A percentile compares a stretch with the other conserved stretches of the same genome.
phyloP scores from a whole-genome alignment of 352 stramenopile genomes.

The Aphanomyces stellatus region DNA sequence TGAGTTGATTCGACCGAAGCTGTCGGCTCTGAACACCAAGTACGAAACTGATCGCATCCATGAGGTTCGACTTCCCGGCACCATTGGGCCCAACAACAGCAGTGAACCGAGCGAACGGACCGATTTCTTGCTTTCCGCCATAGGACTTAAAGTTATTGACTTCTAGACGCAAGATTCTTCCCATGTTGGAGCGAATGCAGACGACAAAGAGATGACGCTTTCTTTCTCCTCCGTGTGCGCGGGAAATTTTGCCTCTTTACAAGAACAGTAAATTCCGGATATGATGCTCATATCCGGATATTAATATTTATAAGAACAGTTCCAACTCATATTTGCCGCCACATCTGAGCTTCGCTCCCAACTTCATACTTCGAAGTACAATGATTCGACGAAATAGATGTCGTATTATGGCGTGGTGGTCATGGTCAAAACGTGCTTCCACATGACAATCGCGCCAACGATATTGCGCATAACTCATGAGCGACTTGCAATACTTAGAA shows the following conservation, averaged over 20 bases:
- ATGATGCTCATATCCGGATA: too few species aligned
- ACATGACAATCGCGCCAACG: too few species aligned
- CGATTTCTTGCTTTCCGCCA: conserved; percentile 87
- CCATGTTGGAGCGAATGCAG: conserved; percentile 51
- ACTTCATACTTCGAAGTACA: too few species aligned
- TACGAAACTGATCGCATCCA: conserved; percentile 98
- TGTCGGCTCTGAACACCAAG: conserved; percentile 95
- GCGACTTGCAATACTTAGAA: too few species aligned
- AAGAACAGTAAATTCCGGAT: background rate
- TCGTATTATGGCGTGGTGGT: too few species aligned
- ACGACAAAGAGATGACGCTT: background rate
- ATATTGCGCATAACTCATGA: too few species aligned
- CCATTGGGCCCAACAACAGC: conserved; percentile 98
- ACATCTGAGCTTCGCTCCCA: too few species aligned
- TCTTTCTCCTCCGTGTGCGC: background rate
- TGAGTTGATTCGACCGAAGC: conserved; percentile 93
- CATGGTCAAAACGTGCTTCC: too few species aligned
- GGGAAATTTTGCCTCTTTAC: background rate
- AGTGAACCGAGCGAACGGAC: conserved; percentile 97
- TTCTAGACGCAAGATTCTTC: conserved; percentile 90
- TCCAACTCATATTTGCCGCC: too few species aligned
- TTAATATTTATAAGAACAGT: background rate
- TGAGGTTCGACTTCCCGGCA: conserved; percentile 89
- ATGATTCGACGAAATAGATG: too few species aligned
- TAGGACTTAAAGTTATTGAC: conserved; percentile 99